A percentile compares a stretch with the other conserved stretches of the same genome.
Evolutionary conservation across 2,329 filamentous ascomycete genomes (phyloP).

Genomic region (Colletotrichum magnum): DNA sequence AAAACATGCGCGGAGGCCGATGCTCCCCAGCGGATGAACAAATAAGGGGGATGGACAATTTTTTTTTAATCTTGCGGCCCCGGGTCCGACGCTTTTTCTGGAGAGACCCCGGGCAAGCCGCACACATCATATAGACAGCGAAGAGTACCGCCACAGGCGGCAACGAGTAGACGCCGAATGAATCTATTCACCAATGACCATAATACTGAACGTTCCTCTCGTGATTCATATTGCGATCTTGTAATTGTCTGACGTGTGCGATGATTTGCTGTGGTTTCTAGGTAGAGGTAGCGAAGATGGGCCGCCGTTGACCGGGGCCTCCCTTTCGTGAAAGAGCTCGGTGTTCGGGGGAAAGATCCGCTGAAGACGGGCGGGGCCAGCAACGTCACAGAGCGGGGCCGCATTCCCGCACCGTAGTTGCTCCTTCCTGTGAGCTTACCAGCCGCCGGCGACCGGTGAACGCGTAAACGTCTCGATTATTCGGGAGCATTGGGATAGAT

Average conservation of each 20-base stretch:
- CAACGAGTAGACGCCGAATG: conserved; percentile 65
- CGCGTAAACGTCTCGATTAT: neutral
- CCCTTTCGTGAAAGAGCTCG: conserved; percentile 8
- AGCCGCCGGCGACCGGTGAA: neutral
- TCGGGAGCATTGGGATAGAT: no score
- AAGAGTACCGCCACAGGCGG: conserved; percentile 39
- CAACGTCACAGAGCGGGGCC: conserved; percentile 27
- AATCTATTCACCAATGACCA: conserved; percentile 61
- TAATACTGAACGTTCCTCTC: neutral
- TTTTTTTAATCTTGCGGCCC: conserved; percentile 41
- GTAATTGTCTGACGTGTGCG: no score
- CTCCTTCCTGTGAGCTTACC: neutral
- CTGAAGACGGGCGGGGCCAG: conserved; percentile 29
- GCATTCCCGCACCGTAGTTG: neutral
- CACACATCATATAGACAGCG: conserved; percentile 42
- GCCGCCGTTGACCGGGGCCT: neutral
- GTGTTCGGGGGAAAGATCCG: conserved; percentile 36
- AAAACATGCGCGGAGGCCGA: conserved; percentile 26
- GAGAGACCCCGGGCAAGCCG: conserved; percentile 51
- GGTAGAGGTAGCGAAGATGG: no score
- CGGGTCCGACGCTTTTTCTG: conserved; percentile 44
- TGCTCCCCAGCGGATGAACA: conserved; percentile 38
- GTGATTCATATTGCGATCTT: neutral
- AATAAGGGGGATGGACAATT: conserved; percentile 34
- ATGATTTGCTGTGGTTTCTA: no score